Base-by-base conservation (phyloP, 164 flowering plant species). In the Aristolochia fimbriata region DNA sequence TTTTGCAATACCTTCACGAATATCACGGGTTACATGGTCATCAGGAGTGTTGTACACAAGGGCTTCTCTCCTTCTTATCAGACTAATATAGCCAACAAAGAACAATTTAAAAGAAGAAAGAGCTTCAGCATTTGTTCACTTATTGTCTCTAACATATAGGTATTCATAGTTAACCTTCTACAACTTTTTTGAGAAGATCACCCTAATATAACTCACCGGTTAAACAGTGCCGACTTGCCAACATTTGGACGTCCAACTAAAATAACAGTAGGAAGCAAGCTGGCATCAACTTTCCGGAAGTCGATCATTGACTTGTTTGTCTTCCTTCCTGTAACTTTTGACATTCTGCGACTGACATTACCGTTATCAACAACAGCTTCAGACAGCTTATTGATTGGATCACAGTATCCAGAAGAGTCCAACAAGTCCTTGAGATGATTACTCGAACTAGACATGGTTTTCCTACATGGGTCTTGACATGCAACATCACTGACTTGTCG, bases 161-260 rank as follows among this genome's bases (percentile, higher is more conserved):
- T 1, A 25, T 51, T 15, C 19, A 54, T 43, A 47, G 23, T 33
- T 2, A 14, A 9, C 27, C 22, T 21, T 8, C 15, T 0, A 25
- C 22, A 53, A 13, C 24, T 50, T 4, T 8, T n/a, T 22, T 16
- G 20, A n/a, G 53, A 22, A 21, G 4, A 17, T 53, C 22, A 23
- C 22, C 10, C 6, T 57, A 6, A 21, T 8, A 57, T 13, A 45
- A 17, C 81, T 60, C 23, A 92, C 91, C 98, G 88, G 67, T 93
- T 90, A 76, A 84, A 93, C 41, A 93, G 68, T 8, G 98, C 98
- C 2, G 98, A 93, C 68, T 93, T 93, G 59, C 98, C 98, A 51
- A 90, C 98, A 79, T 93, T 93, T 20, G 98, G 98, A 41, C 98
- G 96, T 7, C 98, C 98, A 25, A 90, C 76, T 31, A 90, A 69